Evolutionary conservation across 2,329 filamentous ascomycete species (phyloP).

Genomic region (Cadophora sp.): DNA sequence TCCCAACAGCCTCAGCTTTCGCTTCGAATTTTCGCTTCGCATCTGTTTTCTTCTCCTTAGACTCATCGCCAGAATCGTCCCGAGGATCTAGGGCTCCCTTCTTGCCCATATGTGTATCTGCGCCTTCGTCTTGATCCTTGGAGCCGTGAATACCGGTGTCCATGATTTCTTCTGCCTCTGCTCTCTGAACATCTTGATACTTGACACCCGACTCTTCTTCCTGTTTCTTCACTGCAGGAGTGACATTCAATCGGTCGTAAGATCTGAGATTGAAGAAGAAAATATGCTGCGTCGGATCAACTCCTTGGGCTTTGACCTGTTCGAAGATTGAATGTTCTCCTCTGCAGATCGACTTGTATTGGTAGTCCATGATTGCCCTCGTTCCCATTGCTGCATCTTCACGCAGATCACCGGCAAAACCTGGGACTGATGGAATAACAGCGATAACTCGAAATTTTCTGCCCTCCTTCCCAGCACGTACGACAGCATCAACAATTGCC

Average conservation of each 20-base stretch:
- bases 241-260: conserved; percentile 91
- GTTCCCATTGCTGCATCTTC: conserved; percentile 85
- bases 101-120: conserved; percentile 55
- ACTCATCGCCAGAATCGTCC: conserved; percentile 45
- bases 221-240: conserved; percentile 72
- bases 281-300: conserved; percentile 81
- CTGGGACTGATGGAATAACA: conserved; percentile 88
- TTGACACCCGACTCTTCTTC: conserved; percentile 83
- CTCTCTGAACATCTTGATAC: conserved; percentile 86
- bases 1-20: conserved; percentile 46
- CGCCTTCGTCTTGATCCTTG: conserved; percentile 50
- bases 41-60: conserved; percentile 51
- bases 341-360: conserved; percentile 94
- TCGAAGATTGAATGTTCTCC: conserved; percentile 91
- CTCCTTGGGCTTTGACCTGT: conserved; percentile 73
- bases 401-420: conserved; percentile 90
- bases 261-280: conserved; percentile 94
- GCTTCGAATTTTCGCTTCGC: conserved; percentile 61
- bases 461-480: conserved; percentile 79
- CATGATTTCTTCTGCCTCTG: conserved; percentile 90
- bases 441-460: conserved; percentile 92
- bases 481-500: conserved; percentile 89
- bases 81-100: conserved; percentile 43
- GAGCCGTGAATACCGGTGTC: conserved; percentile 70
- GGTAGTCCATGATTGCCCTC: conserved; percentile 94